Conservation (phyloP, 2,329 filamentous ascomycete species). For the Pyricularia grisea region DNA sequence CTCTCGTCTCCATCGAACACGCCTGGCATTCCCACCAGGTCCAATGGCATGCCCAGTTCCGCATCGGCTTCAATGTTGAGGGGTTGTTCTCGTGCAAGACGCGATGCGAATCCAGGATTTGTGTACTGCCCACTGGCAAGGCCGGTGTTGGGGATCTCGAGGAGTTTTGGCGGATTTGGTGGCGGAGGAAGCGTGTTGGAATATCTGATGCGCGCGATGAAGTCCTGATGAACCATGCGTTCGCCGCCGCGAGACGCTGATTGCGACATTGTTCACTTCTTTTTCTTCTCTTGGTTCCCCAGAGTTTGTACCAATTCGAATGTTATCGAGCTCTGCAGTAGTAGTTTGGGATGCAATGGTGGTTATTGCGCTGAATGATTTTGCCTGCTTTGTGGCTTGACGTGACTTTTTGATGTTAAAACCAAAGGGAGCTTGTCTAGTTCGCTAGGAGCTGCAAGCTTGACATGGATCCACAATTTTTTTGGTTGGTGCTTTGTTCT, state of each 20-base stretch:
- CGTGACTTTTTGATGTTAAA: not conserved
- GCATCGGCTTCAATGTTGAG: constrained; percentile 96
- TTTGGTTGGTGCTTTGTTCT: not conserved
- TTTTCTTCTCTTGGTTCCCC: not conserved
- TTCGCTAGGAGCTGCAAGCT: not conserved
- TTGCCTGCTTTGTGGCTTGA: not conserved
- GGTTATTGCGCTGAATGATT: not conserved
- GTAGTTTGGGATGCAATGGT: not conserved
- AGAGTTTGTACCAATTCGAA: not conserved
- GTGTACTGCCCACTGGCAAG: constrained; percentile 83
- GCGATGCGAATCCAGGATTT: constrained; percentile 79
- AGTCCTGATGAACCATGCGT: constrained; percentile 78
- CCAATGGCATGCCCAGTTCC: constrained; percentile 94
- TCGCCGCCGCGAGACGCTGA: constrained; percentile 37
- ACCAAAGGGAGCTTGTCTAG: not conserved
- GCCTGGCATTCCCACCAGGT: constrained; percentile 87
- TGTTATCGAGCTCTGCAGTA: not conserved
- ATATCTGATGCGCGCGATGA: constrained; percentile 91
- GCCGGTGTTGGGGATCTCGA: constrained; percentile 92
- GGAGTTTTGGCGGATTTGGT: constrained; percentile 88
- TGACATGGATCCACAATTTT: not conserved
- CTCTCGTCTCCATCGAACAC: constrained; percentile 93
- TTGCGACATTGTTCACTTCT: constrained; percentile 28
- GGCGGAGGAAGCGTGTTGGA: constrained; percentile 93
- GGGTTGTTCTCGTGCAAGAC: constrained; percentile 82